Evolutionary conservation across 2,329 filamentous ascomycete genomes (phyloP).

Genomic region (Trichoderma aggressivum): DNA sequence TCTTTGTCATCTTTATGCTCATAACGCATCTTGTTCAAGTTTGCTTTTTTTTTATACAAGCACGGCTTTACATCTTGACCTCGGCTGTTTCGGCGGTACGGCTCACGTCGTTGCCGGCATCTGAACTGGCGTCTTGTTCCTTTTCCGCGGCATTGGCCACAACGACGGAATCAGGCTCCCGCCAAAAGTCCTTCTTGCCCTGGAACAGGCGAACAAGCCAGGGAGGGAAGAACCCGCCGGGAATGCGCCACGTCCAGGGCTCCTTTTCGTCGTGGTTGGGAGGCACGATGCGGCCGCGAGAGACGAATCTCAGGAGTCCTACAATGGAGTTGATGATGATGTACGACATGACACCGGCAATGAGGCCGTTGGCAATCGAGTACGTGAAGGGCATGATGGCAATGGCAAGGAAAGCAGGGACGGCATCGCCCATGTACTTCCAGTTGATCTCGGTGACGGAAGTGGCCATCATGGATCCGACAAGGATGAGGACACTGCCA

Average conservation of each 20-base stretch:
- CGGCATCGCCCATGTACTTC: slow-evolving; percentile 77
- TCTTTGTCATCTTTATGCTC: not conserved
- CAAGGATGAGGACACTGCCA: slow-evolving; percentile 80
- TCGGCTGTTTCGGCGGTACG: not conserved
- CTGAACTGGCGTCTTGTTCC: slow-evolving; percentile 20
- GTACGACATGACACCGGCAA: slow-evolving; percentile 75
- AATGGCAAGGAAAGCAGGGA: slow-evolving; percentile 82
- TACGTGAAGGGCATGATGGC: slow-evolving; percentile 88
- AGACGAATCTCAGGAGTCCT: slow-evolving; percentile 64
- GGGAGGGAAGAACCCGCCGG: slow-evolving; percentile 69
- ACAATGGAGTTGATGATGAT: slow-evolving; percentile 69
- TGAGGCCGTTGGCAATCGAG: slow-evolving; percentile 82
- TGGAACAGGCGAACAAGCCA: slow-evolving; percentile 63
- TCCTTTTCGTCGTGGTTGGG: slow-evolving; percentile 74
- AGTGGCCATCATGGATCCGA: slow-evolving; percentile 83
- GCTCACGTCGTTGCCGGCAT: slow-evolving; percentile 20
- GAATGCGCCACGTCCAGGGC: slow-evolving; percentile 73
- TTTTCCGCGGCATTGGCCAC: slow-evolving; percentile 14
- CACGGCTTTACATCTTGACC: slow-evolving; percentile 2
- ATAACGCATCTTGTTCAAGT: not conserved
- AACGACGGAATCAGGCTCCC: slow-evolving; percentile 29
- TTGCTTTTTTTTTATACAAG: not conserved
- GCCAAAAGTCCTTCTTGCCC: slow-evolving; percentile 76
- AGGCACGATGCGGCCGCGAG: slow-evolving; percentile 68
- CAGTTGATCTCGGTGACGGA: slow-evolving; percentile 83